phyloP scores from a whole-genome alignment of 805 yeast genomes.

The Yamadazyma kitorensis region DNA sequence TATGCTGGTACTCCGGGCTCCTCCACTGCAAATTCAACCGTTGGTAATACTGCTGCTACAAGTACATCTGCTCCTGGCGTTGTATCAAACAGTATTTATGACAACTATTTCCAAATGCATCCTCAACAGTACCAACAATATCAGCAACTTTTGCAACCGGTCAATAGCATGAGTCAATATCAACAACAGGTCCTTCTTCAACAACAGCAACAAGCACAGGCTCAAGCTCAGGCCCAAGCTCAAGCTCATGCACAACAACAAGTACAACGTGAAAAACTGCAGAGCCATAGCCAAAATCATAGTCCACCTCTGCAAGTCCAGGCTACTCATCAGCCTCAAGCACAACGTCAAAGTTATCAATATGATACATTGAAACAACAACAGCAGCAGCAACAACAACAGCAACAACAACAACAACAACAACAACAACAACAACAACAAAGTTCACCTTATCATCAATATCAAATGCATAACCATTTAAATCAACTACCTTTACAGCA shows the following conservation, averaged over 20 bases:
- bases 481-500: too few relatives aligned
- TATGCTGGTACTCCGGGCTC: too few relatives aligned
- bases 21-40: too few relatives aligned
- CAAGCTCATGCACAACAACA: slow-evolving; percentile 7
- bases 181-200: slow-evolving; percentile 8
- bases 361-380: slow-evolving; percentile 9
- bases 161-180: slow-evolving; percentile 6
- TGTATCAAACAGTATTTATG: slow-evolving; percentile 4
- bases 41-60: too few relatives aligned
- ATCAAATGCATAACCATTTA: not conserved
- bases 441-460: not conserved
- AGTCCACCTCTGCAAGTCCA: not conserved
- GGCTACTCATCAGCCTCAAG: slow-evolving; percentile 6
- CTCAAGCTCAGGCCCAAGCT: slow-evolving; percentile 12
- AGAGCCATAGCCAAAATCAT: slow-evolving; percentile 2
- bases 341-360: slow-evolving; percentile 10
- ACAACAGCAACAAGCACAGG: slow-evolving; percentile 6
- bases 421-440: slow-evolving; percentile 9
- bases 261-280: too few relatives aligned
- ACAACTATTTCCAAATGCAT: slow-evolving; percentile 11
- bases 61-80: too few relatives aligned
- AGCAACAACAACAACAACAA: slow-evolving; percentile 3
- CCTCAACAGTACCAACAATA: slow-evolving; percentile 17
- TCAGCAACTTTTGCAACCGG: slow-evolving; percentile 17
- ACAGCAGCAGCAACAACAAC: slow-evolving; percentile 7